These are phyloP conservation scores for Corymbia citriodora DNA, from an alignment of 441 rosid genomes.

Conservation along the genomic window DNA sequence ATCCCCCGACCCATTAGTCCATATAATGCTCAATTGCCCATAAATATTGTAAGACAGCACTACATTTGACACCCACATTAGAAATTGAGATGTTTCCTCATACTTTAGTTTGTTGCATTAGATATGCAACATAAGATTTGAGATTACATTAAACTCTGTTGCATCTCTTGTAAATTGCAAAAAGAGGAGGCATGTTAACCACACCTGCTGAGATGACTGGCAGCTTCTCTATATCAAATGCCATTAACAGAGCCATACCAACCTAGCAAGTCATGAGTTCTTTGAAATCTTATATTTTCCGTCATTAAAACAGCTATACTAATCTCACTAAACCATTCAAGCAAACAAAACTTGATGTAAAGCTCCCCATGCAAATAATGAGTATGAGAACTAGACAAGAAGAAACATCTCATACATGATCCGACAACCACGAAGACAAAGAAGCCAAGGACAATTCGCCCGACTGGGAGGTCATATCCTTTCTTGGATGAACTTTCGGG, in stretches of 20 bases:
- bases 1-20: neutral
- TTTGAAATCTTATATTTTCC: neutral
- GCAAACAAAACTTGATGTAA: neutral
- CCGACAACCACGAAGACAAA: conserved; percentile 30
- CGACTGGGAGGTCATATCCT: conserved; percentile 24
- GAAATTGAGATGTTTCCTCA: neutral
- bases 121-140: neutral
- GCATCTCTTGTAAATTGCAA: neutral
- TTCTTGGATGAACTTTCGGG: conserved; percentile 18
- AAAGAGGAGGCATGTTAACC: neutral
- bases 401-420: conserved; percentile 17
- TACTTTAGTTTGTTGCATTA: neutral
- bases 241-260: neutral
- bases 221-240: neutral
- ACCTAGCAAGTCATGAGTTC: neutral
- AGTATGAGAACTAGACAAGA: neutral
- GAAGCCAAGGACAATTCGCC: conserved; percentile 26
- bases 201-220: neutral
- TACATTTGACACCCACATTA: neutral
- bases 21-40: neutral
- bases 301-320: neutral
- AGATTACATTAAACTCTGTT: neutral
- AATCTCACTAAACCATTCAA: neutral
- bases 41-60: neutral
- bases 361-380: neutral